A percentile compares a stretch with the other conserved stretches of the same genome.
Conservation (phyloP, 2,329 filamentous ascomycete genomes). For the Botrytis fabae region DNA sequence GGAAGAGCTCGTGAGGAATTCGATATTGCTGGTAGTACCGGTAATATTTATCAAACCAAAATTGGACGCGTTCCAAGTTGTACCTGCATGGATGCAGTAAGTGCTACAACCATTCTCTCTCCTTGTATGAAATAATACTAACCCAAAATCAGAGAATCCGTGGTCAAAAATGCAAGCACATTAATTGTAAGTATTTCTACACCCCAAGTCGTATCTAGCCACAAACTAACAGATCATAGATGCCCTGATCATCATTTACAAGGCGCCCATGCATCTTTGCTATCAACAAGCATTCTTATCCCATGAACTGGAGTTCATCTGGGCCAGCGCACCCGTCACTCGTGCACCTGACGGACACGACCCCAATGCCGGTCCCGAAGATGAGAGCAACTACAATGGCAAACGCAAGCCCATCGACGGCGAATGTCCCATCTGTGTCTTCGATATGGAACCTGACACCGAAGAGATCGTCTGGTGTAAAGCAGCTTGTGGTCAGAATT, state of each 20-base stretch:
- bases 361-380: slow-evolving; percentile 13
- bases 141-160: slow-evolving; percentile 25
- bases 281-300: slow-evolving; percentile 30
- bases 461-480: slow-evolving; percentile 57
- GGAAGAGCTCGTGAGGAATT: slow-evolving; percentile 26
- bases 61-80: slow-evolving; percentile 29
- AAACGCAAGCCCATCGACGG: slow-evolving; percentile 30
- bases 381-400: slow-evolving; percentile 25
- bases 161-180: slow-evolving; percentile 32
- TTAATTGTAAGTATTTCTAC: slow-evolving; percentile 25
- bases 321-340: slow-evolving; percentile 29
- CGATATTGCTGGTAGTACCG: slow-evolving; percentile 31
- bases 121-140: not conserved
- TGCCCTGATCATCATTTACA: slow-evolving; percentile 31
- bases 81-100: slow-evolving; percentile 32
- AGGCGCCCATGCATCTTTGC: slow-evolving; percentile 28
- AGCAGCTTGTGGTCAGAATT: slow-evolving; percentile 56
- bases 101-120: not conserved
- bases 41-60: slow-evolving; percentile 27
- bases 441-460: slow-evolving; percentile 37
- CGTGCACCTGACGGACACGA: slow-evolving; percentile 23
- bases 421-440: slow-evolving; percentile 33
- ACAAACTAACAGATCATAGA: slow-evolving; percentile 14
- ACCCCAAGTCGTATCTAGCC: not conserved
- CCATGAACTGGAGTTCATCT: slow-evolving; percentile 28